Evolutionary conservation across 306 rosid genomes (phyloP).

Genomic region (Inga oerstediana): DNA sequence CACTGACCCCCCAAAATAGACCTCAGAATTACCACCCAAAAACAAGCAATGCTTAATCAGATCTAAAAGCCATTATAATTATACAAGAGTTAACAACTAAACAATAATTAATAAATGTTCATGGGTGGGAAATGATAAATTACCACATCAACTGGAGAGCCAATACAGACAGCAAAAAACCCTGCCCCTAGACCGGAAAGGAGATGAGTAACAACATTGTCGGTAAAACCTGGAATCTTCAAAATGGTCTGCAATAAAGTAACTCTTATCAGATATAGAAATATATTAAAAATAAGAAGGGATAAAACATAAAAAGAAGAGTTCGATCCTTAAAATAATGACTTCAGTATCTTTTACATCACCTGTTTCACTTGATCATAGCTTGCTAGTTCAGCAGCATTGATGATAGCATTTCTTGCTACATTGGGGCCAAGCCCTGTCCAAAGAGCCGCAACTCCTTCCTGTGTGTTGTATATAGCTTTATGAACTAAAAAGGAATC

Average conservation of each 20-base stretch:
- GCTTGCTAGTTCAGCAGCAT: slow-evolving; percentile 98
- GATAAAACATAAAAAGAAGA: neutral
- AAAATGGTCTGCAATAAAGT: slow-evolving; percentile 72
- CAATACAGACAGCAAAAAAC: slow-evolving; percentile 91
- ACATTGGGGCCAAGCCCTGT: slow-evolving; percentile 96
- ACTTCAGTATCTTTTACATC: neutral
- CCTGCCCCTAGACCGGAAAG: slow-evolving; percentile 95
- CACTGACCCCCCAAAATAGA: neutral
- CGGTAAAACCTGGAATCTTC: slow-evolving; percentile 92
- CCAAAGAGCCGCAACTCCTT: slow-evolving; percentile 90
- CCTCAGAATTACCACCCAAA: neutral
- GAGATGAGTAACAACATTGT: slow-evolving; percentile 84
- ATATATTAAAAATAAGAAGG: neutral
- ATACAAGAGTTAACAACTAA: neutral
- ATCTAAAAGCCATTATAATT: neutral
- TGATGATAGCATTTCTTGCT: slow-evolving; percentile 90
- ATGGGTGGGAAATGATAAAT: slow-evolving; percentile 16
- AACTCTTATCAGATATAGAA: neutral
- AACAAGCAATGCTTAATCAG: neutral
- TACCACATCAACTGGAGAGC: slow-evolving; percentile 99
- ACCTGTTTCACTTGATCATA: slow-evolving; percentile 98
- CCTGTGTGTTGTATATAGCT: slow-evolving; percentile 48
- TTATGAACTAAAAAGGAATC: slow-evolving; percentile 12
- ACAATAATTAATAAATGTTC: neutral
- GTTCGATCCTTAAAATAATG: slow-evolving; percentile 24